Percentiles rank a stretch among this genome's conserved stretches.
phyloP scores from a whole-genome alignment of 108 stramenopile species.

The Mayamaea pseudoterrestris region DNA sequence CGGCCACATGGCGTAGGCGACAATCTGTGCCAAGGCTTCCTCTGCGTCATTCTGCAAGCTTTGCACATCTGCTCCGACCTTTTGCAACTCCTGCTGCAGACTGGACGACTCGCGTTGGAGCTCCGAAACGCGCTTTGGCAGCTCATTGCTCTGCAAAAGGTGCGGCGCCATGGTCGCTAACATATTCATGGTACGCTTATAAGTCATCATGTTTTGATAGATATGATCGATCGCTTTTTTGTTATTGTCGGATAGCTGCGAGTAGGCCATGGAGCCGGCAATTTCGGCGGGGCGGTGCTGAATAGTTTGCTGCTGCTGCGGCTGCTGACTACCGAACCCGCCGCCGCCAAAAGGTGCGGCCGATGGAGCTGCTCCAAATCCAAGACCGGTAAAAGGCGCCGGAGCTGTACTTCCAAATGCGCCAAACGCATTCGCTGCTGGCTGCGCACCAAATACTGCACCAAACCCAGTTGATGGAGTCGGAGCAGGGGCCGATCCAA shows the following conservation, averaged over 20 bases:
- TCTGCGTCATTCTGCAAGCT: constrained; percentile 13
- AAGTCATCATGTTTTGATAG: constrained; percentile 65
- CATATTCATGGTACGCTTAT: constrained; percentile 45
- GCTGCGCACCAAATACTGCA: constrained; percentile 41
- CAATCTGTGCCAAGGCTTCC: constrained; percentile 17
- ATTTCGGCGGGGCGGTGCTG: constrained; percentile 29
- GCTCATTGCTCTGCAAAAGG: constrained; percentile 19
- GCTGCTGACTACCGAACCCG: constrained; percentile 12
- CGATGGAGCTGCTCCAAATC: constrained; percentile 32
- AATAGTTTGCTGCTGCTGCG: constrained; percentile 7
- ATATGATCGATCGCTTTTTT: constrained; percentile 59
- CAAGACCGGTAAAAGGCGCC: constrained; percentile 47
- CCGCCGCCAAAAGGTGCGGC: constrained; percentile 12
- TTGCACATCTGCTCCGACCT: neutral
- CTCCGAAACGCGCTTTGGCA: constrained; percentile 8
- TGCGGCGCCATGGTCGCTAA: constrained; percentile 43
- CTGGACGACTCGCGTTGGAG: constrained; percentile 11
- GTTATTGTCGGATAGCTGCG: constrained; percentile 38
- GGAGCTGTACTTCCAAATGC: constrained; percentile 33
- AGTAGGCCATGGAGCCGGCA: constrained; percentile 48
- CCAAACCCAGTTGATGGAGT: constrained; percentile 41
- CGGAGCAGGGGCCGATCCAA: constrained; percentile 18
- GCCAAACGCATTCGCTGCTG: constrained; percentile 32
- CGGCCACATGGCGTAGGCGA: constrained; percentile 60
- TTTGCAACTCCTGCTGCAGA: constrained; percentile 1